Evolutionary conservation across 177 flowering plant species (phyloP), one percentile per base, ranked within the genome.

Genomic region (Vitis hybrid): DNA sequence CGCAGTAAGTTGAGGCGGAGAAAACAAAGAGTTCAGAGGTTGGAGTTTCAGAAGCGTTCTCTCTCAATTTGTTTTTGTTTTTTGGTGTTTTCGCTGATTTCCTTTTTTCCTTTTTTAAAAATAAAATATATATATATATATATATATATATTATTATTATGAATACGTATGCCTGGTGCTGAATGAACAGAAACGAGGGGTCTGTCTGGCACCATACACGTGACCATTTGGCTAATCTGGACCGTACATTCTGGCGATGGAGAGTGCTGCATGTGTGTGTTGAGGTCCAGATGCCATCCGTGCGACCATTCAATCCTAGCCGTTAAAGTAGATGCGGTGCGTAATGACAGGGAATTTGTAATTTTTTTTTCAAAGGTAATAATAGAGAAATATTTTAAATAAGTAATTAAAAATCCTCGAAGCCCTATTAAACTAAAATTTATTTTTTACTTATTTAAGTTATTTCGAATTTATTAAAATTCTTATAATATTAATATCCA

Each of bases 11-110:
- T 29, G 45, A 50, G 26, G 68, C 78, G 74, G 78, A 70, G 62
- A 62, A 18, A 39, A 29, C 78, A 70, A 5, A 70, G 77, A 50
- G 21, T 57, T 11, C 2, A 50, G 67, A 60, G 14, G 62, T 70
- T 70, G 74, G 62, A 70, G 77, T 60, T 67, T 70, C 74, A 74
- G 73, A 18, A 55, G 10, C 8, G 11, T 14, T 7, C 39, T 13
- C 63, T 29, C 13, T 9, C 15, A 33, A 33, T 61, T 13, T 33
- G 51, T 33, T 33, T 33, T 61, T 61, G 33, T 60, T n/a, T 53
- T 53, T 53, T 53, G 0, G 29, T 26, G 29, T 26, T 26, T 26
- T 26, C 29, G n/a, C 16, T 15, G 15, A 3, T 53, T 53, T 53
- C 16, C 6, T 0, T 53, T 53, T 12, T 14, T 15, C 16, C 29